Evolutionary conservation across 2,329 filamentous ascomycete species (phyloP).

Genomic region (Trichoderma atroviride): DNA sequence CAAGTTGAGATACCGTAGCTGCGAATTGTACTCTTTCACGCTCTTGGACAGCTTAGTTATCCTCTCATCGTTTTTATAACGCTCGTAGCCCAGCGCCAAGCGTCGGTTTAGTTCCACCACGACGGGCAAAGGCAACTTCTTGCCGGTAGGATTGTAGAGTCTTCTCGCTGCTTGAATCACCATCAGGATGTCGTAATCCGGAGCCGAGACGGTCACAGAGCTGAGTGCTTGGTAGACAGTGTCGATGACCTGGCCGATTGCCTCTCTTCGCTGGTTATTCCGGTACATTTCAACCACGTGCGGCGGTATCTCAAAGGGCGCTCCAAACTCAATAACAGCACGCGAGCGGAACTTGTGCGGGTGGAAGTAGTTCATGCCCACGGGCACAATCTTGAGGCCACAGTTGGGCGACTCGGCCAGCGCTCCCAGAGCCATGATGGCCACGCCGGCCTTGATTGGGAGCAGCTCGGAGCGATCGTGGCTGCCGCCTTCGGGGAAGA

Average conservation of each 20-base stretch:
- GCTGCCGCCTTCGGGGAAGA: constrained; percentile 95
- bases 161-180: constrained; percentile 91
- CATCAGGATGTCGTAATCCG: constrained; percentile 96
- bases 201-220: constrained; percentile 86
- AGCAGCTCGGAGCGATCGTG: constrained; percentile 91
- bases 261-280: constrained; percentile 79
- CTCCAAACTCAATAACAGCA: constrained; percentile 93
- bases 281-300: constrained; percentile 86
- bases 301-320: constrained; percentile 79
- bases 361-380: constrained; percentile 99
- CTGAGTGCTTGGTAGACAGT: constrained; percentile 83
- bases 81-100: constrained; percentile 86
- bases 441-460: constrained; percentile 92
- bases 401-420: constrained; percentile 83
- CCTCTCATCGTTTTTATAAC: constrained; percentile 87
- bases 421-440: constrained; percentile 94
- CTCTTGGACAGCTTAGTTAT: constrained; percentile 74
- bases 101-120: constrained; percentile 93
- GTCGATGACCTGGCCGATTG: constrained; percentile 82
- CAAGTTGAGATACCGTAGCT: constrained; percentile 82
- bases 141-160: constrained; percentile 91
- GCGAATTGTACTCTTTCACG: constrained; percentile 83
- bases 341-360: constrained; percentile 97
- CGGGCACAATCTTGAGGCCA: constrained; percentile 90
- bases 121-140: constrained; percentile 87